Evolutionary conservation across 345 rosid species (phyloP).

Genomic region (Crucihimalaya himalaica): DNA sequence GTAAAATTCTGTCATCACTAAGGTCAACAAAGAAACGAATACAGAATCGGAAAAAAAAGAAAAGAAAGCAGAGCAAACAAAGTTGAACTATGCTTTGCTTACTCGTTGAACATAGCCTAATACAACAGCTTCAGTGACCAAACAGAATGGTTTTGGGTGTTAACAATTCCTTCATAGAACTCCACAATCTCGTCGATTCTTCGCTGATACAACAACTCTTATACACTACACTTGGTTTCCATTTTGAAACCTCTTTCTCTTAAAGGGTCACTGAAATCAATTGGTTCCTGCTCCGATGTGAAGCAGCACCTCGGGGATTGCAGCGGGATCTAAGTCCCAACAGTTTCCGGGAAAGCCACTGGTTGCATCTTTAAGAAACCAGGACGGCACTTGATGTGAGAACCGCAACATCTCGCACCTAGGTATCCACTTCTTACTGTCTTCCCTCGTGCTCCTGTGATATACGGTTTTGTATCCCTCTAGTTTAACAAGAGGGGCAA

Average conservation of each 20-base stretch:
- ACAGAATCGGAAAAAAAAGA: constrained; percentile 5
- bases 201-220: constrained; percentile 30
- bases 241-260: constrained; percentile 22
- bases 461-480: constrained; percentile 90
- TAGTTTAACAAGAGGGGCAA: constrained; percentile 72
- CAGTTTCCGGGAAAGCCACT: constrained; percentile 67
- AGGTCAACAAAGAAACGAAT: constrained; percentile 35
- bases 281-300: constrained; percentile 47
- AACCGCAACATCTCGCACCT: constrained; percentile 90
- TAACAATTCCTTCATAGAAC: constrained; percentile 21
- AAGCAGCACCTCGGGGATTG: constrained; percentile 95
- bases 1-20: constrained; percentile 31
- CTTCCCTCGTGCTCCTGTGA: constrained; percentile 54
- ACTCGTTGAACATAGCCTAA: constrained; percentile 32
- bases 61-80: constrained; percentile 17
- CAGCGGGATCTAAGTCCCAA: constrained; percentile 98
- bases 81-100: constrained; percentile 38
- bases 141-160: constrained; percentile 26
- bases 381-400: constrained; percentile 92
- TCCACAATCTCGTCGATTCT: constrained; percentile 8
- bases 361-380: constrained; percentile 70
- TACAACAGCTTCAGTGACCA: constrained; percentile 35
- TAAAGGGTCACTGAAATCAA: constrained; percentile 10
- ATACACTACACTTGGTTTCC: constrained; percentile 32
- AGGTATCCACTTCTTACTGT: constrained; percentile 81